A percentile compares a stretch with the other conserved stretches of the same genome.
phyloP scores from a whole-genome alignment of 2,329 filamentous ascomycete species.

The Aspergillus udagawae region DNA sequence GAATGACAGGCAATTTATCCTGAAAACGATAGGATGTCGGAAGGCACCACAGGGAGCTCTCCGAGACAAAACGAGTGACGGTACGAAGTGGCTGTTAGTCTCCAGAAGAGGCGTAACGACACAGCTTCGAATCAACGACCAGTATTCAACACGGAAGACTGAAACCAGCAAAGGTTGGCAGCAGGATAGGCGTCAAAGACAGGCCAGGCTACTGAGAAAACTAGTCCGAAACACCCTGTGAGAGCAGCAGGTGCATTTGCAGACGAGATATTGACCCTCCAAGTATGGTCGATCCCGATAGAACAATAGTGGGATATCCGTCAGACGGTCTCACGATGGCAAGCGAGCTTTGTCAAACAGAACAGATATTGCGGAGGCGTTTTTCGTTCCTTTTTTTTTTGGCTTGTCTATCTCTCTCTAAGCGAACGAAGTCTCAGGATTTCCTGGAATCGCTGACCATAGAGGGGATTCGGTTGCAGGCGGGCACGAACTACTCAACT shows the following conservation, averaged over 20 bases:
- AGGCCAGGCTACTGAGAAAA: constrained; percentile 19
- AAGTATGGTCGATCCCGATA: constrained; percentile 7
- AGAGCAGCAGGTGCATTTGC: constrained; percentile 17
- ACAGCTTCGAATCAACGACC: constrained; percentile 34
- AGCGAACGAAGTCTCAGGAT: constrained; percentile 13
- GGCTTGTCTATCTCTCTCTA: constrained; percentile 6
- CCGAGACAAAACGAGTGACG: constrained; percentile 45
- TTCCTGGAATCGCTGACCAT: constrained; percentile 29
- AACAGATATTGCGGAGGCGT: constrained; percentile 21
- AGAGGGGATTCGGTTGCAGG: constrained; percentile 29
- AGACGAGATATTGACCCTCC: constrained; percentile 5
- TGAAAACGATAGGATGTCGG: constrained; percentile 36
- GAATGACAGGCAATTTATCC: constrained; percentile 44
- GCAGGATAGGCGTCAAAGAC: constrained; percentile 24
- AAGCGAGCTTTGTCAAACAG: constrained; percentile 7
- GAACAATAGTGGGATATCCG: constrained; percentile 12
- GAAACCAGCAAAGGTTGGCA: constrained; percentile 29
- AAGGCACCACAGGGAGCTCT: constrained; percentile 27
- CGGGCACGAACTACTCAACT: constrained; percentile 35
- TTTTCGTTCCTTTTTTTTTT: constrained; percentile 17
- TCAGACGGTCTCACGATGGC: constrained; percentile 12
- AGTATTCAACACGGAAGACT: constrained; percentile 22
- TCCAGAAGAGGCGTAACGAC: constrained; percentile 26
- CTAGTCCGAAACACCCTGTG: constrained; percentile 18
- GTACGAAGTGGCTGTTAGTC: constrained; percentile 32